These are phyloP conservation scores for Usnea hakonensis DNA, from an alignment of 495 filamentous ascomycete genomes.

Conservation along the genomic window DNA sequence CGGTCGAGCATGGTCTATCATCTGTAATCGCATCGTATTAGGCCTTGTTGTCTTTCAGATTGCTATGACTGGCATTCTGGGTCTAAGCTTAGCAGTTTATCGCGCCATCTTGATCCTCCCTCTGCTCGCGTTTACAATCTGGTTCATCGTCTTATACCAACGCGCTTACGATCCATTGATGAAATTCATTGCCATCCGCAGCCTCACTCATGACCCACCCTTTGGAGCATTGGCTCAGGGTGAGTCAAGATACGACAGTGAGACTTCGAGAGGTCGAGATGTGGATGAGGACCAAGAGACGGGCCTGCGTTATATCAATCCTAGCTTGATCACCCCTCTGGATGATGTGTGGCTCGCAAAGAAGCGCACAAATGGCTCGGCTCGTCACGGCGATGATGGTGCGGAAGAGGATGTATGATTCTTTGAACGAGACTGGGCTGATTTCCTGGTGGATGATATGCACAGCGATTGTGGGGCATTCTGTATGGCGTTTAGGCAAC, in stretches of 20 bases:
- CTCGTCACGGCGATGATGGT: constrained; percentile 29
- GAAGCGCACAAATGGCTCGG: constrained; percentile 18
- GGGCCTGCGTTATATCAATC: constrained; percentile 63
- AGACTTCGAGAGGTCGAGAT: constrained; percentile 30
- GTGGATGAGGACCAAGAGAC: constrained; percentile 62
- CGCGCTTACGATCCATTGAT: constrained; percentile 75
- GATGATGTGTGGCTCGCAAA: constrained; percentile 31
- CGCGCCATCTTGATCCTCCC: constrained; percentile 66
- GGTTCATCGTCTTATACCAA: constrained; percentile 72
- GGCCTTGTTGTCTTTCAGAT: constrained; percentile 83
- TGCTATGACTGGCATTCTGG: constrained; percentile 81
- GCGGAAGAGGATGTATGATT: constrained; percentile 22
- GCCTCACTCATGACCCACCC: constrained; percentile 52
- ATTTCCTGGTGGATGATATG: neutral
- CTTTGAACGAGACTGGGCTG: neutral
- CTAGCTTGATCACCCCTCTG: constrained; percentile 59
- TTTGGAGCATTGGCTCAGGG: constrained; percentile 31
- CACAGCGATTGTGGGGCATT: constrained; percentile 8
- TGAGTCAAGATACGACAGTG: constrained; percentile 34
- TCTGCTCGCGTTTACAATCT: constrained; percentile 67
- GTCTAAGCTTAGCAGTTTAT: constrained; percentile 61
- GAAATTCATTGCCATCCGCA: constrained; percentile 83
- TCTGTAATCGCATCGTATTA: constrained; percentile 79
- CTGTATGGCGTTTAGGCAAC: constrained; percentile 5
- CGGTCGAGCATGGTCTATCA: constrained; percentile 88